Base-by-base conservation (phyloP, 805 yeast species). In the Candida peoriensis region DNA sequence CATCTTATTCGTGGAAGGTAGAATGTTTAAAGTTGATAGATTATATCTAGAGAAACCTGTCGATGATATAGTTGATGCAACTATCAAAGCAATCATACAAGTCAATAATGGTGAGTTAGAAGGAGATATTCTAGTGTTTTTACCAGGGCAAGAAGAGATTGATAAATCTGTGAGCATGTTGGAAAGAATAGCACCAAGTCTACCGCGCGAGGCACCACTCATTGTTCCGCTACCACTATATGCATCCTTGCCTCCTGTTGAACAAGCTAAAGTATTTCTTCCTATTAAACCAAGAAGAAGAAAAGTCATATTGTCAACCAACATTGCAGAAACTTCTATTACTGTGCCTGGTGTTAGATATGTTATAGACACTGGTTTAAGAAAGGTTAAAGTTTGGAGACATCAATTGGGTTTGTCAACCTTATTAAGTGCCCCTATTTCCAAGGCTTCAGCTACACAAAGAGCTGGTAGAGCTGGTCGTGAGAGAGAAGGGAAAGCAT, bases 381-480 rank as follows among this genome's bases (percentile, higher is more conserved):
- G 97, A 38, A 93, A 93, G 54, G 94, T 90, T 8, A 86, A 90
- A 46, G 94, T 90, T 1, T 90, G 97, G 95, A 76, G 93, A 49
- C 95, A 90, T 51, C 88, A 81, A 47, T 63, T 93, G 25, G 97
- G 97, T 0, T 70, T 93, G 22, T 90, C 96, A n/a, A 84, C 97
- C 0, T 72, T 93, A 51, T 63, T 93, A 33, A 89, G 96, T 0
- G 87, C 93, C 1, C 93, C 98, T 1, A 80, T 93, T 16, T 88
- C 97, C 0, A 86, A 83, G 51, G 95, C 97, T 0, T 83, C 95
- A 25, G 98, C 97, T 0, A 75, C 84, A 23, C 99, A 93, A 64
- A 69, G 99, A 60, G 78, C 89, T 30, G 99, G 99, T 57, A 84
- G 99, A 70, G 97, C 99, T n/a, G 99, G 99, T 42, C 86, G 99